A percentile compares a stretch with the other conserved stretches of the same genome.
phyloP scores from a whole-genome alignment of 2,329 filamentous ascomycete genomes.

The Cladosporium sp. region DNA sequence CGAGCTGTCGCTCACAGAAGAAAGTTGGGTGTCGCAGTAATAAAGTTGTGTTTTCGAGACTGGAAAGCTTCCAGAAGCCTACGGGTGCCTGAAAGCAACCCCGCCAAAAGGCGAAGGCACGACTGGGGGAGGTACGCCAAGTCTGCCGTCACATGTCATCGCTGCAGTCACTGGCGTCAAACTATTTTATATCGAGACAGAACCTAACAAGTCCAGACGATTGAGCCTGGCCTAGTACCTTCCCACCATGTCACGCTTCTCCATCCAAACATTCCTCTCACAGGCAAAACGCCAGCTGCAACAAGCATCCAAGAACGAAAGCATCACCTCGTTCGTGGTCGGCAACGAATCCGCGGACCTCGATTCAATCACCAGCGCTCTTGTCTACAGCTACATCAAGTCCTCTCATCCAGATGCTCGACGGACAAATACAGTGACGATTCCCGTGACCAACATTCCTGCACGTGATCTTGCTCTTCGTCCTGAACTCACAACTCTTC shows the following conservation, averaged over 20 bases:
- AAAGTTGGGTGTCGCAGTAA: background rate
- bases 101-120: background rate
- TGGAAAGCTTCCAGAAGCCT: background rate
- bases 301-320: constrained; percentile 35
- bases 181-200: too few species aligned
- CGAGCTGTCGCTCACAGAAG: background rate
- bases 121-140: background rate
- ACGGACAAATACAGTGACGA: constrained; percentile 52
- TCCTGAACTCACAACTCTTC: constrained; percentile 65
- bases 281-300: constrained; percentile 42
- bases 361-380: constrained; percentile 71
- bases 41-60: background rate
- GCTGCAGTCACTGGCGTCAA: background rate
- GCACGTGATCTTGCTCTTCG: constrained; percentile 65
- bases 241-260: constrained; percentile 40
- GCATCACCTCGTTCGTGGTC: constrained; percentile 47
- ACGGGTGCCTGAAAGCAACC: background rate
- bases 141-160: constrained; percentile 1
- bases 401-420: constrained; percentile 50
- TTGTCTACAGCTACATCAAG: constrained; percentile 71
- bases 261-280: constrained; percentile 43
- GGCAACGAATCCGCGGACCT: constrained; percentile 65
- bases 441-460: constrained; percentile 70
- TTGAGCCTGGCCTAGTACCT: too few species aligned
- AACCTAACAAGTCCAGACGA: too few species aligned